These are phyloP conservation scores for Trichosporon inkin DNA, from an alignment of 1,284 basidiomycete genomes.

Conservation along the genomic window DNA sequence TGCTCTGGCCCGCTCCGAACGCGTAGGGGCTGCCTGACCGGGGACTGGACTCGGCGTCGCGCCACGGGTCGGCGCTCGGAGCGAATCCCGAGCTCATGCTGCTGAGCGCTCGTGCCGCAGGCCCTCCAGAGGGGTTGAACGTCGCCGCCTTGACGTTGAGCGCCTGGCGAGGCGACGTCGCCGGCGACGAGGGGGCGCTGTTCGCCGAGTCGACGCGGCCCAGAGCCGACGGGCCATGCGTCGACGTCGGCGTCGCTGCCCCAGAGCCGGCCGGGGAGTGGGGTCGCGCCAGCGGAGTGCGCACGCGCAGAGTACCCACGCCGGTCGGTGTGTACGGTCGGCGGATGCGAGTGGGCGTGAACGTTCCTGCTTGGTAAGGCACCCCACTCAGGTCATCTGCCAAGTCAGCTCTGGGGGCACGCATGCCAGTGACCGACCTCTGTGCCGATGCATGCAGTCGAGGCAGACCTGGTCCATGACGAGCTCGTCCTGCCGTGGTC, in stretches of 20 bases:
- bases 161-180: slow-evolving; percentile 54
- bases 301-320: slow-evolving; percentile 45
- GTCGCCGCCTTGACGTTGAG: slow-evolving; percentile 65
- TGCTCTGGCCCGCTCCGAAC: slow-evolving; percentile 55
- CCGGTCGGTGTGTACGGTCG: slow-evolving; percentile 49
- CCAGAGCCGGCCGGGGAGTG: slow-evolving; percentile 37
- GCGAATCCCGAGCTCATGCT: slow-evolving; percentile 72
- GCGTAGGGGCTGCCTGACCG: slow-evolving; percentile 41
- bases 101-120: slow-evolving; percentile 61
- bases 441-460: slow-evolving; percentile 50
- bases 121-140: slow-evolving; percentile 61
- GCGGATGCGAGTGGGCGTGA: slow-evolving; percentile 39
- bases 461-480: slow-evolving; percentile 50
- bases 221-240: slow-evolving; percentile 41
- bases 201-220: slow-evolving; percentile 31
- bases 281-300: slow-evolving; percentile 43
- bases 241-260: slow-evolving; percentile 40
- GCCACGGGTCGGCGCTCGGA: slow-evolving; percentile 58
- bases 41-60: slow-evolving; percentile 30
- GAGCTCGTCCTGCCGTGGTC: slow-evolving; percentile 40
- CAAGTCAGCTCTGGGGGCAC: slow-evolving; percentile 8
- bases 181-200: slow-evolving; percentile 54
- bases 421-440: slow-evolving; percentile 54
- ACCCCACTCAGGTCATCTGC: slow-evolving; percentile 47
- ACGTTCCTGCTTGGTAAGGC: slow-evolving; percentile 41